Conservation (phyloP, 495 filamentous ascomycete genomes). For the Podospora pseudoanserina region DNA sequence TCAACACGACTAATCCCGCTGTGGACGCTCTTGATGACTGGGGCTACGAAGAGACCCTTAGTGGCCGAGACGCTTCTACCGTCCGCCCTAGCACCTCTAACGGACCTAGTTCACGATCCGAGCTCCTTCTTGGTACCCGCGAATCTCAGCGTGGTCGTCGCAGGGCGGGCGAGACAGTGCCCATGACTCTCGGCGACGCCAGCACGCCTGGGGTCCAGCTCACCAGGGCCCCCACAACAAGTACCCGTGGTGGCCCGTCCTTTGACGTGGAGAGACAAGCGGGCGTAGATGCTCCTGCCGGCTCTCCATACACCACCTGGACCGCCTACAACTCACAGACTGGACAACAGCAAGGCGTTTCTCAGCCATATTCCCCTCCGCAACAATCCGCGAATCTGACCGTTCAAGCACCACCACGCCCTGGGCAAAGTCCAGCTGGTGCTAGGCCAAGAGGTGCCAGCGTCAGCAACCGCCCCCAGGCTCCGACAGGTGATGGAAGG, state of each 20-base stretch:
- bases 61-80: slow-evolving; percentile 27
- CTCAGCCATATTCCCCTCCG: slow-evolving; percentile 11
- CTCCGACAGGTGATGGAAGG: neutral
- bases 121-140: slow-evolving; percentile 27
- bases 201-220: slow-evolving; percentile 34
- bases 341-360: slow-evolving; percentile 5
- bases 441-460: slow-evolving; percentile 28
- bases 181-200: slow-evolving; percentile 23
- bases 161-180: slow-evolving; percentile 40
- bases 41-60: slow-evolving; percentile 40
- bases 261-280: slow-evolving; percentile 34
- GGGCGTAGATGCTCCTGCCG: slow-evolving; percentile 23
- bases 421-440: slow-evolving; percentile 9
- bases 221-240: slow-evolving; percentile 25
- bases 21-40: slow-evolving; percentile 39
- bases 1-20: slow-evolving; percentile 39
- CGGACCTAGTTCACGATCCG: slow-evolving; percentile 20
- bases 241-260: slow-evolving; percentile 8
- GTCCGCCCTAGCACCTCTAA: slow-evolving; percentile 32
- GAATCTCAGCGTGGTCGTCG: slow-evolving; percentile 47
- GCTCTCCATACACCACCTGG: slow-evolving; percentile 24
- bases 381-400: slow-evolving; percentile 2
- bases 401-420: slow-evolving; percentile 11
- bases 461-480: slow-evolving; percentile 14
- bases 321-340: slow-evolving; percentile 9